phyloP scores from a whole-genome alignment of 176 grass and related monocot species.

The Chloris gayana region DNA sequence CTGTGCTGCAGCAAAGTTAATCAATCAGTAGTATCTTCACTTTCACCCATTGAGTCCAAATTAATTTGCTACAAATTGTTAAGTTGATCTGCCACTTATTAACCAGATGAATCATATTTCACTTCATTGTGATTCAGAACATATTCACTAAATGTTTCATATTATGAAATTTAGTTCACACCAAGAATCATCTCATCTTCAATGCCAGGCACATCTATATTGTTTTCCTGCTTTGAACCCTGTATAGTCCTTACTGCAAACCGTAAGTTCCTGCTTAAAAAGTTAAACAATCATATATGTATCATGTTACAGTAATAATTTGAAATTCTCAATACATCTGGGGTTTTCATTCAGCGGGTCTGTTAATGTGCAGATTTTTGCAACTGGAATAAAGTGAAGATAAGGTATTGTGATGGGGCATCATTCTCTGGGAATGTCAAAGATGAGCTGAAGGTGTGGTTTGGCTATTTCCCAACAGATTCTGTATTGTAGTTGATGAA shows the following conservation, averaged over 20 bases:
- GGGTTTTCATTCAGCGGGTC: background rate
- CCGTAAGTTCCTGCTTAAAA: background rate
- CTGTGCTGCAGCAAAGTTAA: background rate
- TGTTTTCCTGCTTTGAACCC: conserved; percentile 2
- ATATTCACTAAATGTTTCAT: background rate
- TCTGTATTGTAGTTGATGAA: background rate
- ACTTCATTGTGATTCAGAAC: background rate
- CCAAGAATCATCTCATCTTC: background rate
- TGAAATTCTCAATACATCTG: background rate
- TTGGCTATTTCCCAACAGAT: background rate
- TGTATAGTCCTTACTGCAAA: background rate
- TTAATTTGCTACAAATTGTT: background rate
- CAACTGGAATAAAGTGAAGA: conserved; percentile 83
- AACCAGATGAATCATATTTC: conserved; percentile 7
- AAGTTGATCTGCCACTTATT: background rate
- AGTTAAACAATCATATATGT: background rate
- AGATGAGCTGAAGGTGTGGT: conserved; percentile 51
- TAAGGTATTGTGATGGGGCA: conserved; percentile 82
- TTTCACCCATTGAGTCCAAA: background rate
- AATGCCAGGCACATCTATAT: background rate
- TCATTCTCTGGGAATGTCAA: conserved; percentile 67
- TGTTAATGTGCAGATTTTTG: conserved; percentile 58
- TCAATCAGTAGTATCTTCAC: background rate
- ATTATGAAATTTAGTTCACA: no score
- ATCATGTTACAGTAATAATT: background rate